phyloP scores from a whole-genome alignment of 495 filamentous ascomycete genomes.

The Penicillium antarcticum region DNA sequence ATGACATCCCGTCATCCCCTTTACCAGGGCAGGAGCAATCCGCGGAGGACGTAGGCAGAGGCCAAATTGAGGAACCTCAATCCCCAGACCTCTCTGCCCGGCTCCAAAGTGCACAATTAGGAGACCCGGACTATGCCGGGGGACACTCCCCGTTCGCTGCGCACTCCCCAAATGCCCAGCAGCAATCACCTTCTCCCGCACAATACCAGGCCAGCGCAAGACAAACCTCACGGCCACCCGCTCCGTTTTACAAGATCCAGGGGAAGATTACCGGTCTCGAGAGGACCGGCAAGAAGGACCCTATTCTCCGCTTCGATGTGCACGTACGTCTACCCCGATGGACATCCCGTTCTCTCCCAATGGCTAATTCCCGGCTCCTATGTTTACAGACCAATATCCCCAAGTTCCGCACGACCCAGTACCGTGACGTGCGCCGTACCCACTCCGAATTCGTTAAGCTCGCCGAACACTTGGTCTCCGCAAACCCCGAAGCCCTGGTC shows the following conservation, averaged over 20 bases:
- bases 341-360: not conserved
- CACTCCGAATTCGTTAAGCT: slow-evolving; percentile 96
- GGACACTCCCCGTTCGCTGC: slow-evolving; percentile 30
- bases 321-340: slow-evolving; percentile 60
- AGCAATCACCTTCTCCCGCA: slow-evolving; percentile 47
- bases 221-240: slow-evolving; percentile 40
- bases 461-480: slow-evolving; percentile 88
- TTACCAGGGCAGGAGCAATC: slow-evolving; percentile 39
- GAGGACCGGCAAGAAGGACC: slow-evolving; percentile 90
- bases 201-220: slow-evolving; percentile 44
- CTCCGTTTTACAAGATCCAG: slow-evolving; percentile 78
- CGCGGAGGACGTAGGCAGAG: slow-evolving; percentile 34
- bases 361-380: slow-evolving; percentile 4
- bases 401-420: slow-evolving; percentile 95
- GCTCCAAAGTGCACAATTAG: slow-evolving; percentile 40
- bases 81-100: slow-evolving; percentile 43
- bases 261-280: slow-evolving; percentile 93
- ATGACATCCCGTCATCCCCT: slow-evolving; percentile 57
- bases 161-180: slow-evolving; percentile 39
- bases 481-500: slow-evolving; percentile 95
- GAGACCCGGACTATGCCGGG: slow-evolving; percentile 35
- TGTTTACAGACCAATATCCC: slow-evolving; percentile 83
- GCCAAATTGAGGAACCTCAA: slow-evolving; percentile 14
- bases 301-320: slow-evolving; percentile 92
- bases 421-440: slow-evolving; percentile 91